A percentile compares a stretch with the other conserved stretches of the same genome.
phyloP scores from a whole-genome alignment of 371 early-diverging fungal species.

The Homolaphlyctis polyrhiza region DNA sequence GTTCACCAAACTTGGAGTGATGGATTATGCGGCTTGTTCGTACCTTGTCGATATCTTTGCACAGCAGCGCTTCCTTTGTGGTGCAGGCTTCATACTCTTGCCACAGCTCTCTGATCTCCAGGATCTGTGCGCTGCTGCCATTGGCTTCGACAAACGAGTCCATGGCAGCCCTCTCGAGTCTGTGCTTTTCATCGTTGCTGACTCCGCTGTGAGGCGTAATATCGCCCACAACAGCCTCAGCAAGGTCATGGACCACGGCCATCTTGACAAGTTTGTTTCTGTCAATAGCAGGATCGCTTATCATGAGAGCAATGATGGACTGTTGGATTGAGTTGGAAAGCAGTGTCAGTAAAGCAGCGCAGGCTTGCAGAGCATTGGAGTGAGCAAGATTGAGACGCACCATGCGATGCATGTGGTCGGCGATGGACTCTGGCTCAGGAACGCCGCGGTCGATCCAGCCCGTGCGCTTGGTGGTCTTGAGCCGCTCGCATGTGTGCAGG shows the following conservation, averaged over 20 bases:
- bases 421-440: constrained; percentile 70
- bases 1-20: not conserved
- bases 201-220: constrained; percentile 83
- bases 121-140: constrained; percentile 52
- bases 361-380: not conserved
- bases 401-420: constrained; percentile 95
- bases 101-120: constrained; percentile 76
- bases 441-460: constrained; percentile 81
- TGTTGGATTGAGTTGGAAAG: not conserved
- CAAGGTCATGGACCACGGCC: constrained; percentile 88
- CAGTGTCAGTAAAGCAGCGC: not conserved
- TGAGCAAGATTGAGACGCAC: constrained; percentile 44
- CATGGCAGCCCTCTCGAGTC: constrained; percentile 72
- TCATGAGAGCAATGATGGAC: constrained; percentile 54
- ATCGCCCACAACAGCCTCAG: constrained; percentile 89
- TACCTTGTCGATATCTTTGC: constrained; percentile 84
- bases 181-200: constrained; percentile 70
- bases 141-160: constrained; percentile 52
- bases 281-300: constrained; percentile 63
- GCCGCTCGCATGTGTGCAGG: constrained; percentile 57
- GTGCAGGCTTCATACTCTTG: constrained; percentile 78
- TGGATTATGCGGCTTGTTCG: constrained; percentile 31
- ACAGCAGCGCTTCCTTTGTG: constrained; percentile 75
- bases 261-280: constrained; percentile 74
- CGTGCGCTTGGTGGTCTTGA: constrained; percentile 84